These are phyloP conservation scores for Rhynchosporium graminicola DNA, from an alignment of 2,329 filamentous ascomycete species.

Conservation along the genomic window DNA sequence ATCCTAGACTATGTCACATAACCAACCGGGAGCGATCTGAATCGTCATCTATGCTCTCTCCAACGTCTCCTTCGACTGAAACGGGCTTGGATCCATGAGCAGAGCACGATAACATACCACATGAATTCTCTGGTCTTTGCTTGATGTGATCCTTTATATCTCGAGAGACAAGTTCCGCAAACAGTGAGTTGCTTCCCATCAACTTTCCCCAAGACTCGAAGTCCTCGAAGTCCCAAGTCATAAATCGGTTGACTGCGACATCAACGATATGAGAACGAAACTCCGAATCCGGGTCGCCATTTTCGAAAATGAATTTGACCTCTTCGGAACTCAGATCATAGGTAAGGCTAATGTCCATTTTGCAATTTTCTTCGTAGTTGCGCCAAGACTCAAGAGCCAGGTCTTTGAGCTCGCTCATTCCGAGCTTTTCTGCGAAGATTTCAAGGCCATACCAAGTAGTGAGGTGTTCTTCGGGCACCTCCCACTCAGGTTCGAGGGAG, in stretches of 20 bases:
- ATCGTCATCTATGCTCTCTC: neutral
- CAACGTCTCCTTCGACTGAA: neutral
- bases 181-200: neutral
- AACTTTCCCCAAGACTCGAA: neutral
- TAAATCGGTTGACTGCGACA: neutral
- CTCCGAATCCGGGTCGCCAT: neutral
- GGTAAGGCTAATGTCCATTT: neutral
- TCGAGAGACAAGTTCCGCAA: neutral
- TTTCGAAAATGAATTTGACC: constrained; percentile 1
- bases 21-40: no score
- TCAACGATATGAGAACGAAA: neutral
- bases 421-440: neutral
- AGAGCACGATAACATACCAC: neutral
- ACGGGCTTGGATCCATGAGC: neutral
- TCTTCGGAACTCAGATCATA: neutral
- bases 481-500: neutral
- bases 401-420: neutral
- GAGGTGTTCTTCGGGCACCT: neutral
- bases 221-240: neutral
- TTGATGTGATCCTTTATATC: neutral
- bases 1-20: no score
- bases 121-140: neutral
- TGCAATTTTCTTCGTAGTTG: neutral
- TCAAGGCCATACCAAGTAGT: neutral
- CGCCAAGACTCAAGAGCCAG: neutral